Conservation (phyloP, 2,329 filamentous ascomycete species). For the Neopestalotiopsis clavispora region DNA sequence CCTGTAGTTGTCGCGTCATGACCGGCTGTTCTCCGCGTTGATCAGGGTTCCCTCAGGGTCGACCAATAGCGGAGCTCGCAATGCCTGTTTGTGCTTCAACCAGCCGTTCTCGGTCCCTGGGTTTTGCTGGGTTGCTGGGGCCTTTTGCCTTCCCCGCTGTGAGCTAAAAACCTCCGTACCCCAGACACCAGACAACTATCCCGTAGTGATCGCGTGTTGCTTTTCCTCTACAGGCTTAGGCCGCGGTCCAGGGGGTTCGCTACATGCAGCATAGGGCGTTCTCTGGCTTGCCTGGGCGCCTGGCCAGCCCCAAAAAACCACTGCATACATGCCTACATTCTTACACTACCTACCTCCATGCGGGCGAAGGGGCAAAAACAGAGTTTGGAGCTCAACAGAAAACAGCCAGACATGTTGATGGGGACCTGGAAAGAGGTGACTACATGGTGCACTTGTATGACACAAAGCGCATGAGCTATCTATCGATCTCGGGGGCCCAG, state of each 20-base stretch:
- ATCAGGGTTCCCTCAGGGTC: background rate
- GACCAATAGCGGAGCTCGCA: background rate
- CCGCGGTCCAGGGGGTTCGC: background rate
- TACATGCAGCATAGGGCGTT: background rate
- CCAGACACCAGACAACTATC: background rate
- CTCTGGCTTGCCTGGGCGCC: too few relatives aligned
- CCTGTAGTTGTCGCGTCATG: background rate
- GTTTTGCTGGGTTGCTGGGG: background rate
- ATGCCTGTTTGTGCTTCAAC: background rate
- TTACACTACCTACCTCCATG: background rate
- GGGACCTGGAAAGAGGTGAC: constrained; percentile 1
- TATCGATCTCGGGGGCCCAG: background rate
- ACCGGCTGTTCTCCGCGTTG: background rate
- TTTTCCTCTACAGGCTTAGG: background rate
- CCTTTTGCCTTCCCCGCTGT: background rate
- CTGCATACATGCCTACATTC: too few relatives aligned
- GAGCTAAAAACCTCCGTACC: background rate
- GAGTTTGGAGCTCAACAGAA: background rate
- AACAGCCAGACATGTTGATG: background rate
- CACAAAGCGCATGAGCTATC: constrained; percentile 15
- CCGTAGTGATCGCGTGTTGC: background rate
- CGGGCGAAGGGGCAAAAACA: background rate
- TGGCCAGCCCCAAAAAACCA: too few relatives aligned
- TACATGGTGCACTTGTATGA: constrained; percentile 13
- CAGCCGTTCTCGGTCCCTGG: background rate